Base-by-base conservation (phyloP, 495 filamentous ascomycete genomes). In the Pyronema domesticum region DNA sequence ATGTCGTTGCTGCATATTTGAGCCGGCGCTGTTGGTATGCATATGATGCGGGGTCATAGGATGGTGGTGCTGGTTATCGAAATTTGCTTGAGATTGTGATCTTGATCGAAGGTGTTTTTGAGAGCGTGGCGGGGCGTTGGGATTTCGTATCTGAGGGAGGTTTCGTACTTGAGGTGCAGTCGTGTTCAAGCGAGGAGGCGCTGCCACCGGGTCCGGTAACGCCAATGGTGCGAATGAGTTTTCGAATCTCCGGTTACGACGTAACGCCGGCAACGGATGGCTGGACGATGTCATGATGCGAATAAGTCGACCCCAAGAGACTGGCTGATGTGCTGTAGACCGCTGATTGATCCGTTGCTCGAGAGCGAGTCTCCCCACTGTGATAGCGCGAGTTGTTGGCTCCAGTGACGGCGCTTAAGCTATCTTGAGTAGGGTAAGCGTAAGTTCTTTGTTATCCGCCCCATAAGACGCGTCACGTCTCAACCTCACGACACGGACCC, bases 21-120 rank as follows among this genome's bases (percentile, higher is more conserved):
- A 63, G 46, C 36, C 10, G 4, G 19, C 10, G 37, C 50, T 53
- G 35, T 34, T 10, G 4, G 23, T 50, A 11, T 50, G 47, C 23
- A 13, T 50, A 19, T 50, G 47, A 17, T 35, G 19, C 13, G 19
- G 47, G 9, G 23, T 35, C 23, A 30, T 30, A 30, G 23, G 23
- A 30, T 30, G 39, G 34, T 40, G 14, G 9, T 9, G 8, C 9
- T 53, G 60, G 9, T 44, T 55, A 39, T 63, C 57, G n/a, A 63
- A 62, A 45, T 54, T 36, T 13, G 52, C 23, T 46, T 63, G 60
- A 2, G 60, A 63, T 48, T 64, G 61, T 7, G 62, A 64, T 42
- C 59, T 61, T 6, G 60, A 64, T 39, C 61, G 60, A 11, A 46
- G 34, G 34, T 60, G 60, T 9, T 57, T 61, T 42, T n/a, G 13